Conservation (phyloP, 2,329 filamentous ascomycete species). For the Pseudogymnoascus sp. region DNA sequence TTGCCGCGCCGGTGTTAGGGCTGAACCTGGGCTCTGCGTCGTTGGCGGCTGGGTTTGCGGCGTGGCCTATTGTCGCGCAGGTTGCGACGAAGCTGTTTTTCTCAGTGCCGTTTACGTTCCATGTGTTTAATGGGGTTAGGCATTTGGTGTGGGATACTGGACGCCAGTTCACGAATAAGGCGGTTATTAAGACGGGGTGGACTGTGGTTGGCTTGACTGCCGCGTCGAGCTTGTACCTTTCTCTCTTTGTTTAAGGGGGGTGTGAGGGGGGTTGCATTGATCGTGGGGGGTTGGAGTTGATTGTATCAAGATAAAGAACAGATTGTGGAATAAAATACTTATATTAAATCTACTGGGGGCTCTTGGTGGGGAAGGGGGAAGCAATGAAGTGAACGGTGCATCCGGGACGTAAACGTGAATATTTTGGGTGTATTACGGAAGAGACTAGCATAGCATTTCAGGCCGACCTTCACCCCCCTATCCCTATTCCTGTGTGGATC, state of each 20-base stretch:
- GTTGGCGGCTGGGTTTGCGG: constrained; percentile 55
- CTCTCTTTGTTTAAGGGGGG: constrained; percentile 19
- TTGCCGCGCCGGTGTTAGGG: constrained; percentile 54
- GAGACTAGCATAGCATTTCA: background rate
- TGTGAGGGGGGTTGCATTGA: background rate
- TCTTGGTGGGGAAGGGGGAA: background rate
- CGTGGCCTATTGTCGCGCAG: constrained; percentile 51
- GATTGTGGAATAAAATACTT: constrained; percentile 9
- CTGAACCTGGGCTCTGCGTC: constrained; percentile 58
- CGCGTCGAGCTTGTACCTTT: constrained; percentile 33
- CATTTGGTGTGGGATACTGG: constrained; percentile 65
- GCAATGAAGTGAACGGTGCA: background rate
- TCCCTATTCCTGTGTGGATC: background rate
- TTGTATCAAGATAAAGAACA: constrained; percentile 9
- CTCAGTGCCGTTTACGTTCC: constrained; percentile 59
- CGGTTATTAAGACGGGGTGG: constrained; percentile 59
- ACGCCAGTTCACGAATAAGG: constrained; percentile 50
- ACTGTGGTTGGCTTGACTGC: constrained; percentile 48
- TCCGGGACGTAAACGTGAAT: background rate
- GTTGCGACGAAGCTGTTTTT: constrained; percentile 47
- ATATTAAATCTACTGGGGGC: background rate
- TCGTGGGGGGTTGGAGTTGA: background rate
- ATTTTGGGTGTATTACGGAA: background rate
- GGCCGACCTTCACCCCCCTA: background rate
- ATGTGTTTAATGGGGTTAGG: constrained; percentile 59